phyloP scores from a whole-genome alignment of 192 early-diverging fungal genomes.

The Irineochytrium annulatum region DNA sequence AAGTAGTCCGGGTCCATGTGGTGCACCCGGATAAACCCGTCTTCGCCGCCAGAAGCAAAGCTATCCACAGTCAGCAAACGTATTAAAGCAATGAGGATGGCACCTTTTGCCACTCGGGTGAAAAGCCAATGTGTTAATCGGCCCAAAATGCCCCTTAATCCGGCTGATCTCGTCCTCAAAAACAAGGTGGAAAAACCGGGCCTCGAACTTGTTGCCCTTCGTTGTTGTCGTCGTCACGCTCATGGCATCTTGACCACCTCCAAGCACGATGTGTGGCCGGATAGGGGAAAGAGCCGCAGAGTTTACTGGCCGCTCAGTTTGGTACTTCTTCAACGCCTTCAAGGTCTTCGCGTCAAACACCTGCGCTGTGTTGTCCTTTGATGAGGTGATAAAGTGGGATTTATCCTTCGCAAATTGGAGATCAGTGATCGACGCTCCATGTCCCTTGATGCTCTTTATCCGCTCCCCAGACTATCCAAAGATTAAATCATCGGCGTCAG shows the following conservation, averaged over 20 bases:
- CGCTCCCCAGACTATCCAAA: slow-evolving; percentile 61
- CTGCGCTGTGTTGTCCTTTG: slow-evolving; percentile 89
- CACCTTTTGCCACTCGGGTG: slow-evolving; percentile 85
- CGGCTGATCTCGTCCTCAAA: slow-evolving; percentile 96
- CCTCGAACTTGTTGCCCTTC: slow-evolving; percentile 95
- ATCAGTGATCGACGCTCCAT: slow-evolving; percentile 77
- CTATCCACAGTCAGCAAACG: slow-evolving; percentile 27
- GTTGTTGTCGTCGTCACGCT: slow-evolving; percentile 86
- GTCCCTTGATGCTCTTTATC: slow-evolving; percentile 59
- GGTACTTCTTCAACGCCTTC: slow-evolving; percentile 76
- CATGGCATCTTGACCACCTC: slow-evolving; percentile 99
- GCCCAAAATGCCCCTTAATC: slow-evolving; percentile 98
- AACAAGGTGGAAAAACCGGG: slow-evolving; percentile 91
- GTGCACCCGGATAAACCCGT: slow-evolving; percentile 96
- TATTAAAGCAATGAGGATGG: slow-evolving; percentile 6
- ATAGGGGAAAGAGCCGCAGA: slow-evolving; percentile 87
- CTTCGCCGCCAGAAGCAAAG: slow-evolving; percentile 95
- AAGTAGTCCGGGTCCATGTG: slow-evolving; percentile 95
- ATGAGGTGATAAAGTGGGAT: slow-evolving; percentile 91
- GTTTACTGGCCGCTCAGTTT: slow-evolving; percentile 86
- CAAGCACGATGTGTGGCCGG: slow-evolving; percentile 53
- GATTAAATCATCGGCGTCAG: neutral
- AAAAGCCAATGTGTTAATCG: slow-evolving; percentile 98
- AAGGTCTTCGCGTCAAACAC: slow-evolving; percentile 85
- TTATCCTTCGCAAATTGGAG: slow-evolving; percentile 87